These are phyloP conservation scores for Xylariomycetidae sp. DNA, from an alignment of 2,329 filamentous ascomycete species.

Conservation along the genomic window DNA sequence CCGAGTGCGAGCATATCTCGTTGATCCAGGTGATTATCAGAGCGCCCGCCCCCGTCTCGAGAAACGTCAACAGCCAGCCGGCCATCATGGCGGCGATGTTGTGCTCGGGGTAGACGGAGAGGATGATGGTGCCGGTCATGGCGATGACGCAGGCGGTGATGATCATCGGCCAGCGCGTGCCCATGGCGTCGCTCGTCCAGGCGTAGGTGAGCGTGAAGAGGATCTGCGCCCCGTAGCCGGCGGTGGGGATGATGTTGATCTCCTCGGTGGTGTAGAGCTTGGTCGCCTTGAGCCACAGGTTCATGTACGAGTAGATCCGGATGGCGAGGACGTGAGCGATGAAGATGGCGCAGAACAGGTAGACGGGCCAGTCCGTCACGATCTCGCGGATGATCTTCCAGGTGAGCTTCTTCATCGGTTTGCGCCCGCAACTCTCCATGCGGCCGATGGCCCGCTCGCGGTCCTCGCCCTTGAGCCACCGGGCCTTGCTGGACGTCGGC, in stretches of 20 bases:
- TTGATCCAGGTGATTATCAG: conserved; percentile 42
- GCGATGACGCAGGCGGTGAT: conserved; percentile 40
- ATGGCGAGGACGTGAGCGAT: conserved; percentile 30
- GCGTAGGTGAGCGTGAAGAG: conserved; percentile 49
- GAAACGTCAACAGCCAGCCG: conserved; percentile 32
- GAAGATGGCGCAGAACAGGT: conserved; percentile 29
- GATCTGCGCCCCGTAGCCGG: conserved; percentile 33
- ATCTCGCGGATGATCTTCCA: conserved; percentile 24
- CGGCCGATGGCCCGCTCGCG: conserved; percentile 23
- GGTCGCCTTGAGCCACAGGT: conserved; percentile 29
- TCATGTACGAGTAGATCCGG: conserved; percentile 32
- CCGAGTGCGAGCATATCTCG: conserved; percentile 38
- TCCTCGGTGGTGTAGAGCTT: conserved; percentile 30
- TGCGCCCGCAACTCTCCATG: conserved; percentile 26
- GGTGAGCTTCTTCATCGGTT: conserved; percentile 26
- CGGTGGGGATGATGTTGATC: conserved; percentile 48
- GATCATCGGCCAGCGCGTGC: conserved; percentile 49
- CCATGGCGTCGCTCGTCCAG: conserved; percentile 48
- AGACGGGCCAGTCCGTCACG: conserved; percentile 25
- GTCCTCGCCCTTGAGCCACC: conserved; percentile 24
- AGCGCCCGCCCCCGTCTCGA: conserved; percentile 30
- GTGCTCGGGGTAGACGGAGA: conserved; percentile 29
- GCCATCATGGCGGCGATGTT: conserved; percentile 30
- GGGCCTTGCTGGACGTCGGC: conserved; percentile 22
- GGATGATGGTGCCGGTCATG: conserved; percentile 28